phyloP scores from a whole-genome alignment of 768 basidiomycete genomes.

The Termitomyces sp. region DNA sequence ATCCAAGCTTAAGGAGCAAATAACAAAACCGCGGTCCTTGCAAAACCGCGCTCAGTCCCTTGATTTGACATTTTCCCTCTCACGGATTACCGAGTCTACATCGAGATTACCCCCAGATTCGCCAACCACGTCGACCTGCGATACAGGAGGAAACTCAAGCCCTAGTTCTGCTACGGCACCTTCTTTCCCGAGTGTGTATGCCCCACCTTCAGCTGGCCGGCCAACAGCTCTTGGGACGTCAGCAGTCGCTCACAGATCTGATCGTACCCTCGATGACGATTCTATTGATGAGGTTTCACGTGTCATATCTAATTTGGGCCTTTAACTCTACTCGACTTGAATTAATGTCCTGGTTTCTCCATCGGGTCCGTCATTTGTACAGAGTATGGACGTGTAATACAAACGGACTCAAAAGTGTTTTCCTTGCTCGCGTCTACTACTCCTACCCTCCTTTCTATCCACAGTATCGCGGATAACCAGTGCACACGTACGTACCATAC shows the following conservation, averaged over 20 bases:
- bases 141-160: conserved; percentile 71
- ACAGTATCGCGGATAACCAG: conserved; percentile 16
- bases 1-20: conserved; percentile 76
- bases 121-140: conserved; percentile 71
- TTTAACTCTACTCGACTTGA: conserved; percentile 27
- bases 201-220: conserved; percentile 32
- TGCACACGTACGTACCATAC: conserved; percentile 18
- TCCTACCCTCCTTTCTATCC: conserved; percentile 9
- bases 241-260: conserved; percentile 36
- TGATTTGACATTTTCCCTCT: conserved; percentile 79
- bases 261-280: conserved; percentile 46
- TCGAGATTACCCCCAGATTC: conserved; percentile 65
- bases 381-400: conserved; percentile 16
- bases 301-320: conserved; percentile 71
- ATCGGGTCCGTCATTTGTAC: conserved; percentile 10
- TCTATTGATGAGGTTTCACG: conserved; percentile 66
- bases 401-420: conserved; percentile 11
- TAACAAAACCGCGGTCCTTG: conserved; percentile 71
- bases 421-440: conserved; percentile 7
- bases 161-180: conserved; percentile 76
- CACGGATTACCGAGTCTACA: conserved; percentile 68
- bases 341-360: conserved; percentile 2
- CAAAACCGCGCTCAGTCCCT: conserved; percentile 87
- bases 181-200: conserved; percentile 83
- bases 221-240: conserved; percentile 39